Base-by-base conservation (phyloP, 345 rosid genomes). In the Tarenaya hassleriana region DNA sequence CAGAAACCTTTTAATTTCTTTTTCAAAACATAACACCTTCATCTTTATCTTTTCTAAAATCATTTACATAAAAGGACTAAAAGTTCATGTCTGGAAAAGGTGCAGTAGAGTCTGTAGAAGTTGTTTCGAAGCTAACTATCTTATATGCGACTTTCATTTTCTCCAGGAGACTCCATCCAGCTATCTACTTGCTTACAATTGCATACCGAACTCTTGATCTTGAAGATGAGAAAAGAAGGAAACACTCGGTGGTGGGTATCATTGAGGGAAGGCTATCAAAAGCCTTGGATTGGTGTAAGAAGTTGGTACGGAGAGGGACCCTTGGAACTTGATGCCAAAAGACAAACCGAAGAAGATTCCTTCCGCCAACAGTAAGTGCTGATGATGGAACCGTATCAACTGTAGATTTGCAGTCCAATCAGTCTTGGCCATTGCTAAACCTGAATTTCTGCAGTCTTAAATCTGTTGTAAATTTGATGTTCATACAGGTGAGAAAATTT, bases 151-250 rank as follows among this genome's bases (percentile, higher is more conserved):
- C 15, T 44, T 60, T 9, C 60, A 7, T 24, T 52, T 39, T 73
- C 54, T 66, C 45, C 82, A 91, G 96, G 82, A 87, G 95, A 68
- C 92, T 91, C 43, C 96, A 91, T 69, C 96, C 98, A 10, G 88
- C 92, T 9, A 71, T 91, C 64, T 87, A 91, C 73, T 71, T 91
- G 64, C 66, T 87, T 68, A 79, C 88, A 41, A 76, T 87, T 52
- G 98, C 95, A 13, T 91, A 87, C 68, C 76, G 96, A 73, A 82
- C 96, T 38, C 79, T 87, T 42, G 98, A 91, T 74, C 74, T 91
- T 63, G 96, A 91, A 83, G 86, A 78, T 55, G 77, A 77, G 35
- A 82, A 71, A 68, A 77, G 80, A 74, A 79, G 72, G 67, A 87
- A 82, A 64, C 60, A 50, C 68, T 60, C 79, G 11, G 16, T 76